A percentile compares a stretch with the other conserved stretches of the same genome.
Evolutionary conservation across 2,329 filamentous ascomycete genomes (phyloP).

Genomic region (Elsinoe batatas): DNA sequence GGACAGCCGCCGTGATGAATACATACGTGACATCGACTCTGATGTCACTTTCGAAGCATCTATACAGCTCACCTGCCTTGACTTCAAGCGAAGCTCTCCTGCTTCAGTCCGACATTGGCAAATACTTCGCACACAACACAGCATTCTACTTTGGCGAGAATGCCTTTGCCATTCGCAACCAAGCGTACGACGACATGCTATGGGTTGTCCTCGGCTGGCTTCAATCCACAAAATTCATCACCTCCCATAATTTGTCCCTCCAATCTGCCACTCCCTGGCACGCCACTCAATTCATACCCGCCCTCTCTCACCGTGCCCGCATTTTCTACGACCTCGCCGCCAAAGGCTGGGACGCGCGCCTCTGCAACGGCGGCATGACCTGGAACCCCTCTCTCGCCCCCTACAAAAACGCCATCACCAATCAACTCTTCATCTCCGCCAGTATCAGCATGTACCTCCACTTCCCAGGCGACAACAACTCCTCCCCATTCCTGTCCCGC

Average conservation of each 20-base stretch:
- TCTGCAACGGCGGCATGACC: constrained; percentile 81
- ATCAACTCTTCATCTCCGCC: constrained; percentile 77
- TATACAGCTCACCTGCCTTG: not conserved
- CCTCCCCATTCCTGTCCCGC: constrained; percentile 51
- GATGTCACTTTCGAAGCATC: constrained; percentile 2
- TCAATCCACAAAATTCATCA: constrained; percentile 67
- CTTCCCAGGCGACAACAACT: constrained; percentile 70
- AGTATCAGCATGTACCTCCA: constrained; percentile 83
- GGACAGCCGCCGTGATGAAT: constrained; percentile 78
- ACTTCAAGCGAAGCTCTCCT: not conserved
- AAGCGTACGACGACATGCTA: constrained; percentile 88
- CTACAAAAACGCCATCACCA: constrained; percentile 96
- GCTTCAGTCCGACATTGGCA: constrained; percentile 42
- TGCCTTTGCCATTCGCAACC: constrained; percentile 58
- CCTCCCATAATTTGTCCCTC: constrained; percentile 51
- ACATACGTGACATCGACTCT: constrained; percentile 55
- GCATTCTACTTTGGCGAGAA: constrained; percentile 84
- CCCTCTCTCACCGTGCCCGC: constrained; percentile 72
- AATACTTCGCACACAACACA: constrained; percentile 66
- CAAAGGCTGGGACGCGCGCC: constrained; percentile 67
- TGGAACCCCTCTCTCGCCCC: constrained; percentile 75
- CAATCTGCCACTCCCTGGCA: constrained; percentile 59
- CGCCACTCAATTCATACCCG: constrained; percentile 62
- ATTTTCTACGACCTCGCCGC: constrained; percentile 77
- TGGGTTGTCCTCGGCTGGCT: constrained; percentile 94